A percentile compares a stretch with the other conserved stretches of the same genome.
These are phyloP conservation scores for Penicillium sp. DNA, from an alignment of 2,329 filamentous ascomycete species.

Conservation along the genomic window DNA sequence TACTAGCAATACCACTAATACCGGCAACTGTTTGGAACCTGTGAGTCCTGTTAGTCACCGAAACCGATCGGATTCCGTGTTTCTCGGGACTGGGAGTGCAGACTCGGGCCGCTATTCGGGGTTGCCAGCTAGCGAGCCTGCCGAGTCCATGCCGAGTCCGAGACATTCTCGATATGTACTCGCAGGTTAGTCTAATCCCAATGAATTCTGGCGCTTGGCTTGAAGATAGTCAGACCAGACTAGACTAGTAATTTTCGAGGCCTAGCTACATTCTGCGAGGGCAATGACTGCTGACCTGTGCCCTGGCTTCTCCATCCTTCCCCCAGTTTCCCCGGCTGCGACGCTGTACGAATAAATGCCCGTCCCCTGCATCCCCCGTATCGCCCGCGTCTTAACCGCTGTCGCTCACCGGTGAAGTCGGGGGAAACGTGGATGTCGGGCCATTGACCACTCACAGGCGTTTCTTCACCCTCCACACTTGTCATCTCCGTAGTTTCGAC, in stretches of 20 bases:
- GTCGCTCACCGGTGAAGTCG: slow-evolving; percentile 33
- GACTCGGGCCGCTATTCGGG: not conserved
- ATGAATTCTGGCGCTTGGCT: too few relatives aligned
- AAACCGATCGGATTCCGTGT: not conserved
- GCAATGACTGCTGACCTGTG: not conserved
- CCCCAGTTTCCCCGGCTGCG: slow-evolving; percentile 2
- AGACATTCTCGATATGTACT: too few relatives aligned
- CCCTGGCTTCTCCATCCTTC: not conserved
- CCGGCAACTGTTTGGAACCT: not conserved
- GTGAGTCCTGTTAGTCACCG: not conserved
- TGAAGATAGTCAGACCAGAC: too few relatives aligned
- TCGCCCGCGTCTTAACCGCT: slow-evolving; percentile 20
- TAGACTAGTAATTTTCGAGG: too few relatives aligned
- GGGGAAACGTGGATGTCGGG: slow-evolving; percentile 21
- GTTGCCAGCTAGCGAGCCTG: not conserved
- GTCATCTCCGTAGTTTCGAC: slow-evolving; percentile 17
- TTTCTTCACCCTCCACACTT: slow-evolving; percentile 18
- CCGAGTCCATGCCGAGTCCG: not conserved
- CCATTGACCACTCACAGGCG: slow-evolving; percentile 16
- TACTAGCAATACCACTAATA: not conserved
- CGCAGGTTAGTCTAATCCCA: too few relatives aligned
- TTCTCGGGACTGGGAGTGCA: not conserved
- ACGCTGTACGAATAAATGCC: slow-evolving; percentile 10
- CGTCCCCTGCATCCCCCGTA: slow-evolving; percentile 17
- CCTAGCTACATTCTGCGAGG: not conserved